A percentile compares a stretch with the other conserved stretches of the same genome.
phyloP scores from a whole-genome alignment of 2,329 filamentous ascomycete genomes.

The Seiridium unicorne region DNA sequence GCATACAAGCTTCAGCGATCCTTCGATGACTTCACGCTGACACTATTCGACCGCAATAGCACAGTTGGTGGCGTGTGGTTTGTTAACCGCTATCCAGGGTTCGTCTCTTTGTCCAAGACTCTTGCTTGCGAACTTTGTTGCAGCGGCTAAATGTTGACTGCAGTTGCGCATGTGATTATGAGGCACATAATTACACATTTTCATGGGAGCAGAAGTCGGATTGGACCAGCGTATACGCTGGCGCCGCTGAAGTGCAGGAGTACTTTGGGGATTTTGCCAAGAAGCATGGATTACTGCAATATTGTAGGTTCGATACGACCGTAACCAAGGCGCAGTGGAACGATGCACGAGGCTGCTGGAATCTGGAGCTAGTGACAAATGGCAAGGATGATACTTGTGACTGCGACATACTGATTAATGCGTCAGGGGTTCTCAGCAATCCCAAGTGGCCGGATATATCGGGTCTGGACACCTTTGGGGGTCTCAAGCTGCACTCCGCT shows the following conservation, averaged over 20 bases:
- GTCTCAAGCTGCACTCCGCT: constrained; percentile 42
- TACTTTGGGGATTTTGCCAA: constrained; percentile 39
- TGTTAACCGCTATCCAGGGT: constrained; percentile 46
- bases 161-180: constrained; percentile 47
- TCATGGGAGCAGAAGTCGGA: constrained; percentile 44
- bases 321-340: constrained; percentile 4
- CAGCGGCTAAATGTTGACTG: not conserved
- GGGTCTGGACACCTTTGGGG: constrained; percentile 43
- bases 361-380: constrained; percentile 33
- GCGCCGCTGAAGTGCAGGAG: constrained; percentile 37
- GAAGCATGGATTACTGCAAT: constrained; percentile 31
- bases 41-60: constrained; percentile 46
- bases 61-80: constrained; percentile 47
- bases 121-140: not conserved
- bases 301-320: constrained; percentile 21
- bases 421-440: constrained; percentile 46
- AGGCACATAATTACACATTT: constrained; percentile 50
- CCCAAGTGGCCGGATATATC: constrained; percentile 49
- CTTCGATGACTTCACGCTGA: constrained; percentile 37
- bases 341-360: constrained; percentile 22
- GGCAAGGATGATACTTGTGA: constrained; percentile 17
- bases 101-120: constrained; percentile 4
- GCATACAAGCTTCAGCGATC: constrained; percentile 46
- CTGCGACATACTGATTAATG: constrained; percentile 33
- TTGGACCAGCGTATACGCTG: constrained; percentile 40